phyloP scores from a whole-genome alignment of 2,329 filamentous ascomycete genomes.

The Calycina marina region DNA sequence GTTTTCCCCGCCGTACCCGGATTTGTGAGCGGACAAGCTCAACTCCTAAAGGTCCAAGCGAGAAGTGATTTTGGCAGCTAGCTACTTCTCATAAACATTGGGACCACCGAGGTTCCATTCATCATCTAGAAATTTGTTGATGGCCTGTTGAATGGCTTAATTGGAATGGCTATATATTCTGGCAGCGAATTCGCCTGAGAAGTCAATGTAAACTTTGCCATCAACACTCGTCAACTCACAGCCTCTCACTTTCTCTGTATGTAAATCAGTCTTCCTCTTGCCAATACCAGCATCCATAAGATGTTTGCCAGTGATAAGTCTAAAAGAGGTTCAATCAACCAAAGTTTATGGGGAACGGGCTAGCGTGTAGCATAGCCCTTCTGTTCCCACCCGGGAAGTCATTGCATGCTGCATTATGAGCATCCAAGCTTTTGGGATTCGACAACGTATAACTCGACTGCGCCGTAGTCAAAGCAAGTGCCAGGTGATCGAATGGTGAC shows the following conservation, averaged over 20 bases:
- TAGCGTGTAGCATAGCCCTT: slow-evolving; percentile 12
- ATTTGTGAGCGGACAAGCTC: slow-evolving; percentile 27
- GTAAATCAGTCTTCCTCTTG: not conserved
- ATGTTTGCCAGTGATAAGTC: not conserved
- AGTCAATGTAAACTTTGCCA: slow-evolving; percentile 33
- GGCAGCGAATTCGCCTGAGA: slow-evolving; percentile 47
- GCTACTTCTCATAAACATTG: not conserved
- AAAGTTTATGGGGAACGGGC: slow-evolving; percentile 15
- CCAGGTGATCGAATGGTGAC: no score
- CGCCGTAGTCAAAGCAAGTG: no score
- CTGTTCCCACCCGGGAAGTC: slow-evolving; percentile 17
- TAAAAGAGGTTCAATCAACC: slow-evolving; percentile 1
- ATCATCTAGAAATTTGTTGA: not conserved
- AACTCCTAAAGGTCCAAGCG: slow-evolving; percentile 26
- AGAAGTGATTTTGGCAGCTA: not conserved
- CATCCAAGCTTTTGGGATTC: slow-evolving; percentile 8
- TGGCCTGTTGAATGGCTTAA: slow-evolving; percentile 9
- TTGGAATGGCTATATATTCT: slow-evolving; percentile 52
- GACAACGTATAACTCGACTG: slow-evolving; percentile 5
- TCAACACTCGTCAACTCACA: slow-evolving; percentile 12
- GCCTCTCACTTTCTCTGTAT: slow-evolving; percentile 7
- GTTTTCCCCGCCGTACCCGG: slow-evolving; percentile 35
- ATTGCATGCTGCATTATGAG: slow-evolving; percentile 13
- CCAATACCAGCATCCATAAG: not conserved
- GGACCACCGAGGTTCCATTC: not conserved